These are phyloP conservation scores for Neurospora sp. DNA, from an alignment of 495 filamentous ascomycete species.

Conservation along the genomic window DNA sequence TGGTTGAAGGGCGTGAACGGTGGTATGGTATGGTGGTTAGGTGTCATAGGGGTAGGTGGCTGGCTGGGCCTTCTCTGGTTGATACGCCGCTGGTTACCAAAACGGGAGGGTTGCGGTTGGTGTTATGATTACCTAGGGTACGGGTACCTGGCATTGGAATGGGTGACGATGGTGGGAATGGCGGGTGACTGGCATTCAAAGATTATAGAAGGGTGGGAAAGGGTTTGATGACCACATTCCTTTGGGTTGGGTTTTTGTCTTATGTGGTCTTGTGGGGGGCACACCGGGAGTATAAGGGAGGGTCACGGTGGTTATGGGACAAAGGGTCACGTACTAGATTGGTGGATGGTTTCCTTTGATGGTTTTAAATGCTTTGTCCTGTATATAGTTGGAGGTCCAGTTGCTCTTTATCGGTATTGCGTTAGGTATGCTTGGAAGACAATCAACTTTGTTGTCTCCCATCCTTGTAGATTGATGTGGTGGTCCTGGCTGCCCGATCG, in stretches of 20 bases:
- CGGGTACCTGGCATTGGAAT: not conserved
- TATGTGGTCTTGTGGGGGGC: not conserved
- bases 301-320: not conserved
- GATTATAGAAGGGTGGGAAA: not conserved
- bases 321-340: not conserved
- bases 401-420: not conserved
- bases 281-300: not conserved
- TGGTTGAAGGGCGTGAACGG: not conserved
- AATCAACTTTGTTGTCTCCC: not conserved
- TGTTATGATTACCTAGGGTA: not conserved
- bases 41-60: not conserved
- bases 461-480: not conserved
- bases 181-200: not conserved
- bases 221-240: not conserved
- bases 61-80: not conserved
- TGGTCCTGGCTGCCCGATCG: not conserved
- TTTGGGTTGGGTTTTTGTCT: not conserved
- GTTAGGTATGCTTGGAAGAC: not conserved
- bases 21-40: not conserved
- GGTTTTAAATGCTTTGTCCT: not conserved
- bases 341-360: not conserved
- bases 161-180: not conserved
- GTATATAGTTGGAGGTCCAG: not conserved
- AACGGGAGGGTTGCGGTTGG: not conserved
- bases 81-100: not conserved